Evolutionary conservation across 164 flowering plant genomes (phyloP).

Genomic region (Warburgia ugandensis): DNA sequence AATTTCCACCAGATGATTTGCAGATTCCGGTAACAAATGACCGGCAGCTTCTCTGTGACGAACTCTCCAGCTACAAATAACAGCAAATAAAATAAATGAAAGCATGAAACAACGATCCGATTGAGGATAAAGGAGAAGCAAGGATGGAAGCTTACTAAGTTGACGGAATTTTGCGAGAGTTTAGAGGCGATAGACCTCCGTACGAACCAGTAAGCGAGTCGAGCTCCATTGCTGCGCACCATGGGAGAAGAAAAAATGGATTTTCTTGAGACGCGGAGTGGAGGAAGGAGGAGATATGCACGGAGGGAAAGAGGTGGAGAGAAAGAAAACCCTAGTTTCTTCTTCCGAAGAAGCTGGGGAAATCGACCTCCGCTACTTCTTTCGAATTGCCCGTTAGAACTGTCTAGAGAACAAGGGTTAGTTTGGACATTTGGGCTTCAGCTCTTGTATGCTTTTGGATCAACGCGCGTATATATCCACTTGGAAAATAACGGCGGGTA

Average conservation of each 20-base stretch:
- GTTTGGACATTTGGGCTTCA: too few species aligned
- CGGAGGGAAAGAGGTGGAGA: not conserved
- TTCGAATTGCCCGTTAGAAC: too few species aligned
- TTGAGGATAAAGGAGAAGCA: not conserved
- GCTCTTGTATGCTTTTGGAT: too few species aligned
- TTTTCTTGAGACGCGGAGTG: not conserved
- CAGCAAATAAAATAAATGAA: not conserved
- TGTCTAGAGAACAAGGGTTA: too few species aligned
- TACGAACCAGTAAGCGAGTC: conserved; percentile 26
- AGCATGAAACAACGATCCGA: not conserved
- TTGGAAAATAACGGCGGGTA: too few species aligned
- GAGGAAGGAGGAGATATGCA: not conserved
- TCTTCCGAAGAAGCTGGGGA: not conserved
- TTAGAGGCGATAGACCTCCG: conserved; percentile 25
- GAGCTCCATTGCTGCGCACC: conserved; percentile 49
- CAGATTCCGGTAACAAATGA: conserved; percentile 27
- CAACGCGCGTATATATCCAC: too few species aligned
- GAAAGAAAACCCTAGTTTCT: not conserved
- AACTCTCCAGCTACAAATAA: conserved; percentile 22
- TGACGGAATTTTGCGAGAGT: conserved; percentile 11
- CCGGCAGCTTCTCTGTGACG: conserved; percentile 18
- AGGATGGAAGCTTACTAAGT: conserved; percentile 13
- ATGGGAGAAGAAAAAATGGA: conserved; percentile 17
- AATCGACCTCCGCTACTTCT: not conserved
- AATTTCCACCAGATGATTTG: conserved; percentile 16